Evolutionary conservation across 1,139 yeast genomes (phyloP), one percentile per base, ranked within the genome.

Genomic region (Scheffersomyces lignicola): DNA sequence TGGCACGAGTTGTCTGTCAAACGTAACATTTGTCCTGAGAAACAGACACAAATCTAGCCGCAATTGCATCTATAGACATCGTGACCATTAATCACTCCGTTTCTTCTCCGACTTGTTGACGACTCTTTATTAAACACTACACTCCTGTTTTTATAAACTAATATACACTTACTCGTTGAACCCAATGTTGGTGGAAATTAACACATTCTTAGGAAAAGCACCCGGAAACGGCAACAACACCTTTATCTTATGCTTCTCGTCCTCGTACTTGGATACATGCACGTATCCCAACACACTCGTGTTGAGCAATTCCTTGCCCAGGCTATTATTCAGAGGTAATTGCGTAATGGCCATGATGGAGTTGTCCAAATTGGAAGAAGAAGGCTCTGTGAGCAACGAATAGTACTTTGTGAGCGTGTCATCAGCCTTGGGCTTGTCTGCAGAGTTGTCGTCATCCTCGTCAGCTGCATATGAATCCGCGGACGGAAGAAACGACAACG

Each of bases 171-270:
- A 60, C 40, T 62, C 68, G 21, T 52, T 58, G 38, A 56, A 62
- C 36, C 66, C 62, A 32, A 62, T 48, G 31, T 44, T 54, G 10
- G 67, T 62, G 34, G 62, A 54, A 18, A 62, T 48, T 34, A 62
- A 49, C 15, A 52, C 42, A 41, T 52, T 62, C 51, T 69, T 59
- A 0, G 98, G 98, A 25, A 89, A 65, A 29, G 81, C 73, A 0
- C 96, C 95, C 1, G 96, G 96, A 15, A 86, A 83, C 0, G 98
- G 97, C 46, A 90, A 71, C 44, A 90, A 67, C 5, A 92, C 72
- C 51, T 83, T 82, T 42, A 88, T 56, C 46, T 77, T 83, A n/a
- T 76, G 73, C 51, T 82, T 83, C 13, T 76, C 66, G 44, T 90
- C 97, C 42, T 76, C 80, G 36, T 65, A 69, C 38, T 67, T 65